A percentile compares a stretch with the other conserved stretches of the same genome.
phyloP scores from a whole-genome alignment of 108 stramenopile genomes.

The Aureococcus anophagefferens region DNA sequence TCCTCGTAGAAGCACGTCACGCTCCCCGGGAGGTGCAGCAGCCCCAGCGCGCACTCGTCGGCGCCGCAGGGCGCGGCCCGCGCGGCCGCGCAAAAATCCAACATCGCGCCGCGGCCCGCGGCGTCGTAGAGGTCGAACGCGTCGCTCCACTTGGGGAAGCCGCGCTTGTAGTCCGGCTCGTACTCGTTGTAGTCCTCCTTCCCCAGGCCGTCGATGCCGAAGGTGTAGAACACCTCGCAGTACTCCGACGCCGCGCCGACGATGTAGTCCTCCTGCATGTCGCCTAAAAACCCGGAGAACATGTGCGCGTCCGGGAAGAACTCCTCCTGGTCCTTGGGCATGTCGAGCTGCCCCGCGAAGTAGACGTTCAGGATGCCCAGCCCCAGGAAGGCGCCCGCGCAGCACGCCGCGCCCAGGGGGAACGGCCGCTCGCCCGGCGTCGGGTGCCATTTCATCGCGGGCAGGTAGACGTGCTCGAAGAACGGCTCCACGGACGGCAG shows the following conservation, averaged over 20 bases:
- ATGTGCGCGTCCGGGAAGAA: conserved; percentile 19
- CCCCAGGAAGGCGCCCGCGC: conserved; percentile 2
- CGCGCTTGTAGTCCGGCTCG: conserved; percentile 18
- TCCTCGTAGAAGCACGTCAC: conserved; percentile 6
- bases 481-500: conserved; percentile 6
- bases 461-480: conserved; percentile 19
- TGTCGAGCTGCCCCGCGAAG: conserved; percentile 8
- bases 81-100: conserved; percentile 5
- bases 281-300: conserved; percentile 6
- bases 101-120: conserved; percentile 1
- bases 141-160: conserved; percentile 8
- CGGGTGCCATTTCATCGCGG: background rate
- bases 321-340: conserved; percentile 23
- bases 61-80: background rate
- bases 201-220: conserved; percentile 23
- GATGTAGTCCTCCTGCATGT: conserved; percentile 1
- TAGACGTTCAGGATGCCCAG: conserved; percentile 4
- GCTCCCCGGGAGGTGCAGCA: background rate
- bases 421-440: background rate
- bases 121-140: conserved; percentile 12
- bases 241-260: conserved; percentile 10
- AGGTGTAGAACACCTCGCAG: conserved; percentile 15
- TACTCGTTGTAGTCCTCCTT: conserved; percentile 14
- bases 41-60: background rate
- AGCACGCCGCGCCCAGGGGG: background rate